Evolutionary conservation across 345 rosid species (phyloP), one percentile per base, ranked within the genome.

Genomic region (Aquilaria malaccensis): DNA sequence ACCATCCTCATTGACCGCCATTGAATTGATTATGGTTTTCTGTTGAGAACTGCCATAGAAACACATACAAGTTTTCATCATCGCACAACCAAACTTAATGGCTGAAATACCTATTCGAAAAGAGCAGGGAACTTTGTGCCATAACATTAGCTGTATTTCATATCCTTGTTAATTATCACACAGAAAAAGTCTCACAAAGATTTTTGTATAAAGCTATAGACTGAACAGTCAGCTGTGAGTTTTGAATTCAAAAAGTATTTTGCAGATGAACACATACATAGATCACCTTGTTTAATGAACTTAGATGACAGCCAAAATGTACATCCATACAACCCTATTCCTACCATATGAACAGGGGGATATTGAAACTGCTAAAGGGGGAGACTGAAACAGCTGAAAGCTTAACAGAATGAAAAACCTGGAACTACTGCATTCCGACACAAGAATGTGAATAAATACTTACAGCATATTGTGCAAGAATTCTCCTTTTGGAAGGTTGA

Each of bases 381-480:
- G 7, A 37, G 43, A 37, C 43, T 37, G 43, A 61, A 43, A 33
- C 6, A n/a, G 52, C 52, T 22, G 22, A 32, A 32, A 56, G n/a
- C 60, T 31, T 43, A 37, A 37, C 43, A 37, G 43, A 37, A 9
- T 5, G 43, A 3, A 51, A 7, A 51, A 2, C 4, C 52, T 49
- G 15, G 52, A 11, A 49, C n/a, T 11, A 49, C 10, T 3, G 52
- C 52, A 53, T 64, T 59, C 55, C 33, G 51, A 72, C 49, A 45
- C 41, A 13, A 13, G 41, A 64, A 64, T 61, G 63, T 54, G 56
- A 50, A 48, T 22, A 72, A 13, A 54, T 29, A 83, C 91, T 85
- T 76, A 92, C 97, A 95, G 99, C 99, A 91, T 91, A 72, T 95
- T 95, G 80, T 95, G 96, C 65, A 81, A 54, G 63, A 95, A 95